These are phyloP conservation scores for Rhododendron griersonianum DNA, from an alignment of 148 eudicot genomes.

Conservation along the genomic window DNA sequence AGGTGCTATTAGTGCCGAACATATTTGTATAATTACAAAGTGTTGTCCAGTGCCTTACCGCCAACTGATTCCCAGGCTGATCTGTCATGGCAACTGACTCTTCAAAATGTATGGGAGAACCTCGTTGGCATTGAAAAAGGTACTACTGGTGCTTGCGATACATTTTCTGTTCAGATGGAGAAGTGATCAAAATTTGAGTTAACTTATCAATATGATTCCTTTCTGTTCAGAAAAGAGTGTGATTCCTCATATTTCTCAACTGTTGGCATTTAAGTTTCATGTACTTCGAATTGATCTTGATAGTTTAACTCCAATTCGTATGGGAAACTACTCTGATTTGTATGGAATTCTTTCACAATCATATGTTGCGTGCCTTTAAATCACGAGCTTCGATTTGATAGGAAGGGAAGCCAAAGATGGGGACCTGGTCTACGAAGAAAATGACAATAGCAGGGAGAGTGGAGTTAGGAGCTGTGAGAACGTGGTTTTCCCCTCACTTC, in stretches of 20 bases:
- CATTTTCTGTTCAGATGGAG: neutral
- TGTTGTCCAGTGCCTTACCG: constrained; percentile 42
- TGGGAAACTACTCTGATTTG: neutral
- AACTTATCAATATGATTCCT: neutral
- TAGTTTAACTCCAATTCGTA: neutral
- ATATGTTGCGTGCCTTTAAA: neutral
- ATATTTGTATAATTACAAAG: constrained; percentile 75
- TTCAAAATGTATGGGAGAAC: constrained; percentile 81
- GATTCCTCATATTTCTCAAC: neutral
- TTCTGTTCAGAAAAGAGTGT: neutral
- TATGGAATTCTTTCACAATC: neutral
- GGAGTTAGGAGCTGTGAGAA: constrained; percentile 33
- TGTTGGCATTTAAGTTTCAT: neutral
- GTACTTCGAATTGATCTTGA: neutral
- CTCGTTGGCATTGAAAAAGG: constrained; percentile 60
- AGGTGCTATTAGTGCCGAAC: constrained; percentile 92
- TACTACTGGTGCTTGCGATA: constrained; percentile 6
- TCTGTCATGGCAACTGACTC: constrained; percentile 81
- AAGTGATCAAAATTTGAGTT: neutral
- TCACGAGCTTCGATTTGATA: constrained; percentile 13
- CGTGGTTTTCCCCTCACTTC: constrained; percentile 80
- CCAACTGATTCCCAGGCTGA: constrained; percentile 57
- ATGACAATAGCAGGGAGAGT: constrained; percentile 35
- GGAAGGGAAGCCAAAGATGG: constrained; percentile 41
- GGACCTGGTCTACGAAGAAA: constrained; percentile 33